A percentile compares a stretch with the other conserved stretches of the same genome.
phyloP scores from a whole-genome alignment of 768 basidiomycete species.

The Podaxis sp. region DNA sequence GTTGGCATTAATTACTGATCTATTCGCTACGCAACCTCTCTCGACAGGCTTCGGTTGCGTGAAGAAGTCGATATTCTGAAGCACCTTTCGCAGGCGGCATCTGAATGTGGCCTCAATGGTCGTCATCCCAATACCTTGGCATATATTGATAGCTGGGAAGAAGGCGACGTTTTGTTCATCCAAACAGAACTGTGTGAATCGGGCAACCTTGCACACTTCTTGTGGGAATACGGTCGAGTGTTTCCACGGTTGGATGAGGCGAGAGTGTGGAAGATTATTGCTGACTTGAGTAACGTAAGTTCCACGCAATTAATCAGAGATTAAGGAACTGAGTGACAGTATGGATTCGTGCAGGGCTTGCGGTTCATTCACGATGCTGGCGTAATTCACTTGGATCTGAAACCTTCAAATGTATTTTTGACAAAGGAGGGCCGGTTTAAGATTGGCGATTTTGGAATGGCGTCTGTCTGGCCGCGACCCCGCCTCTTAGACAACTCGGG shows the following conservation, averaged over 20 bases:
- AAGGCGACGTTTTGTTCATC: slow-evolving; percentile 82
- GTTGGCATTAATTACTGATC: slow-evolving; percentile 5
- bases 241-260: slow-evolving; percentile 88
- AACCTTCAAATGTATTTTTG: slow-evolving; percentile 96
- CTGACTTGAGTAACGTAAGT: slow-evolving; percentile 85
- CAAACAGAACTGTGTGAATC: slow-evolving; percentile 92
- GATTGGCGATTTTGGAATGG: slow-evolving; percentile 99
- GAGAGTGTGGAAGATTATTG: slow-evolving; percentile 93
- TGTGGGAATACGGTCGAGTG: slow-evolving; percentile 84
- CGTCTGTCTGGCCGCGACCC: slow-evolving; percentile 83
- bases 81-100: slow-evolving; percentile 51
- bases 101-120: slow-evolving; percentile 31
- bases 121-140: slow-evolving; percentile 79
- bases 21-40: slow-evolving; percentile 12
- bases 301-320: slow-evolving; percentile 24
- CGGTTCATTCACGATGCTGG: slow-evolving; percentile 84
- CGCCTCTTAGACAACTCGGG: slow-evolving; percentile 10
- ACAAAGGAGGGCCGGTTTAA: slow-evolving; percentile 84
- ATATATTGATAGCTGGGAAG: slow-evolving; percentile 96
- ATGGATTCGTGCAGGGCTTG: slow-evolving; percentile 53
- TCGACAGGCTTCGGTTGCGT: slow-evolving; percentile 68
- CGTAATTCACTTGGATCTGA: slow-evolving; percentile 93
- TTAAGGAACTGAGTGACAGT: slow-evolving; percentile 8
- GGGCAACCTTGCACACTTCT: slow-evolving; percentile 87
- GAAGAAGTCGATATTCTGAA: slow-evolving; percentile 94